phyloP scores from a whole-genome alignment of 1,139 yeast genomes.

The Yamadazyma triangularis region DNA sequence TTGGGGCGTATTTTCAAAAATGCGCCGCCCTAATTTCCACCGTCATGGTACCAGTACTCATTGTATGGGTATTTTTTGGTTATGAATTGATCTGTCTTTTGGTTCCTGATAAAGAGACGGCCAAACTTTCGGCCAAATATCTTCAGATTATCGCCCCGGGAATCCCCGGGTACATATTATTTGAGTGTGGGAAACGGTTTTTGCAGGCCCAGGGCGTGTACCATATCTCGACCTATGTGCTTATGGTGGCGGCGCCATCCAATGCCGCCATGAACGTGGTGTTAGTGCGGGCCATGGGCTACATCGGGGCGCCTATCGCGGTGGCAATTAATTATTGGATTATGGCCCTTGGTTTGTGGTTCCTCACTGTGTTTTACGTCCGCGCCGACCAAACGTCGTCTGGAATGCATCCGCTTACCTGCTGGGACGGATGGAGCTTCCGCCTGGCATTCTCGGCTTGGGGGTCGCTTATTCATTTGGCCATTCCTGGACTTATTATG shows the following conservation, averaged over 20 bases:
- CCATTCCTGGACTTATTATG: constrained; percentile 56
- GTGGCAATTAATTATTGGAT: constrained; percentile 55
- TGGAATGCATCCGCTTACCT: constrained; percentile 39
- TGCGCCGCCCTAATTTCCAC: constrained; percentile 49
- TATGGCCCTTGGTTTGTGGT: constrained; percentile 45
- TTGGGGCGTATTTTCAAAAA: constrained; percentile 51
- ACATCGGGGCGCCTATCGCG: constrained; percentile 56
- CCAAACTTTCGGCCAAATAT: constrained; percentile 48
- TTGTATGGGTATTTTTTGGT: constrained; percentile 48
- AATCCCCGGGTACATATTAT: constrained; percentile 51
- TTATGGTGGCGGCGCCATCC: constrained; percentile 50
- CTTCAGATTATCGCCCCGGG: constrained; percentile 48
- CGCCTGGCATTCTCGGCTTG: constrained; percentile 40
- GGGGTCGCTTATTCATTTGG: constrained; percentile 43
- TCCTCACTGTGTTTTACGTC: constrained; percentile 35
- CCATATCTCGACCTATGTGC: constrained; percentile 48
- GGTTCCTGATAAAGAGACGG: constrained; percentile 47
- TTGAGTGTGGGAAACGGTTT: constrained; percentile 52
- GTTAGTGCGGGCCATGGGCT: constrained; percentile 34
- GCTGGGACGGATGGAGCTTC: constrained; percentile 33
- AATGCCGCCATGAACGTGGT: constrained; percentile 46
- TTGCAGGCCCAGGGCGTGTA: constrained; percentile 53
- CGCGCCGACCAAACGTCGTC: constrained; percentile 37
- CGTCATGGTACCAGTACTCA: constrained; percentile 46
- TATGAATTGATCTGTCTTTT: constrained; percentile 30